Percentiles rank a stretch among this genome's conserved stretches.
These are phyloP conservation scores for Heritiera fomes DNA, from an alignment of 345 rosid species.

Conservation along the genomic window DNA sequence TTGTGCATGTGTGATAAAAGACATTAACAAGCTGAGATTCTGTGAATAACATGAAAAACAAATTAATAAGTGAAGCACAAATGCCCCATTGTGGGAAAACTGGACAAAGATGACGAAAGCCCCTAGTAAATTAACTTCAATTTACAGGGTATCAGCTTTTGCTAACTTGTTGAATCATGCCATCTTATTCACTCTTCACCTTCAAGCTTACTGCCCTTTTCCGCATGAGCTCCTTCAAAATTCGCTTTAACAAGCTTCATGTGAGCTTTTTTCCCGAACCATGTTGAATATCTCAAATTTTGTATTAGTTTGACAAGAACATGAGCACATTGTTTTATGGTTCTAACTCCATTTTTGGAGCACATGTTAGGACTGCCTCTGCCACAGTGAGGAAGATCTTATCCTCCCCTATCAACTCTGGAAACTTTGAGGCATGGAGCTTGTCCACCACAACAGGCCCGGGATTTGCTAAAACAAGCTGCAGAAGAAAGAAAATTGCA, in stretches of 20 bases:
- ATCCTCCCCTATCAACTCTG: constrained; percentile 54
- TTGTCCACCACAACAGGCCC: constrained; percentile 67
- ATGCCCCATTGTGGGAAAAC: not conserved
- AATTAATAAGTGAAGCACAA: not conserved
- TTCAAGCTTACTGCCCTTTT: not conserved
- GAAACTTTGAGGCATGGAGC: constrained; percentile 53
- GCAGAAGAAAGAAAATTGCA: constrained; percentile 8
- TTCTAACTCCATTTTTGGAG: constrained; percentile 36
- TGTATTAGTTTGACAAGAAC: not conserved
- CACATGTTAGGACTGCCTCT: constrained; percentile 59
- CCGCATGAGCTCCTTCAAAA: not conserved
- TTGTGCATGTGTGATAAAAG: too few relatives aligned
- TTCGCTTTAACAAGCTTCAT: not conserved
- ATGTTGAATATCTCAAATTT: not conserved
- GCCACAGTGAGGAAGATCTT: constrained; percentile 67
- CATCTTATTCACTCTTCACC: not conserved
- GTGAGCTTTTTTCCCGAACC: not conserved
- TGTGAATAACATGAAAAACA: not conserved
- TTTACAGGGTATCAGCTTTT: not conserved
- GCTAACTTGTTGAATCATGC: not conserved
- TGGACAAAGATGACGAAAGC: not conserved
- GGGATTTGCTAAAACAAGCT: constrained; percentile 79
- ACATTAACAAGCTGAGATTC: not conserved
- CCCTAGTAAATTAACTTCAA: not conserved
- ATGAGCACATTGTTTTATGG: not conserved